Percentiles rank a stretch among this genome's conserved stretches.
Conservation (phyloP, 2,329 filamentous ascomycete species). For the Fusarium sp. region DNA sequence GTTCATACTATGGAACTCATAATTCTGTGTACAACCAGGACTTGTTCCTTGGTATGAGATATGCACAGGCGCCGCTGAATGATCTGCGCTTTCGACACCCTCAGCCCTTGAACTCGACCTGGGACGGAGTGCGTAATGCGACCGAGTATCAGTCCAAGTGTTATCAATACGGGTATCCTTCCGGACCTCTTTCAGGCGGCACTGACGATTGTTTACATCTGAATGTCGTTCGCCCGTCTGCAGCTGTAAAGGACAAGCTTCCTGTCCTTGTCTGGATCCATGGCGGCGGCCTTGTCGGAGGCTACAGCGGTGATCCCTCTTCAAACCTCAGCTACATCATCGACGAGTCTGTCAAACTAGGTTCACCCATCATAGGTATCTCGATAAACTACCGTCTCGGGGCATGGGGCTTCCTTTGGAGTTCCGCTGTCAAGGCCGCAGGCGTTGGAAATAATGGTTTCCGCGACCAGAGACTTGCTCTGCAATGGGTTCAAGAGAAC, state of each 20-base stretch:
- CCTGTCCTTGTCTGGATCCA: conserved; percentile 31
- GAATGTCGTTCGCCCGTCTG: conserved; percentile 17
- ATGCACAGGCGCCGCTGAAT: conserved; percentile 23
- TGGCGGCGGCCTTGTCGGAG: conserved; percentile 20
- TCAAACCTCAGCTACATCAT: conserved; percentile 16
- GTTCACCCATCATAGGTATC: conserved; percentile 14
- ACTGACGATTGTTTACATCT: conserved; percentile 29
- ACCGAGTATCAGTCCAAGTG: conserved; percentile 23
- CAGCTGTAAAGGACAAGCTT: not conserved
- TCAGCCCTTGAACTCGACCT: conserved; percentile 16
- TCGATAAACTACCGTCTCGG: conserved; percentile 34
- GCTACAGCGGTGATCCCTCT: conserved; percentile 3
- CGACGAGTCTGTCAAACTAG: conserved; percentile 26
- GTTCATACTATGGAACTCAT: conserved; percentile 24
- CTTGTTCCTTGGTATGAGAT: conserved; percentile 23
- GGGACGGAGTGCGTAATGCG: conserved; percentile 19
- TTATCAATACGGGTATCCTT: conserved; percentile 24
- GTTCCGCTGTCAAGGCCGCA: not conserved
- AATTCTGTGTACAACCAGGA: conserved; percentile 22
- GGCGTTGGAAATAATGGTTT: conserved; percentile 26
- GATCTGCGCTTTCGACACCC: conserved; percentile 27
- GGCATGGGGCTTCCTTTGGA: conserved; percentile 26
- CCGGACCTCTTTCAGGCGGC: conserved; percentile 2
- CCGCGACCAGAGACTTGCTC: conserved; percentile 24
- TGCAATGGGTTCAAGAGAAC: conserved; percentile 27